Conservation (phyloP, 2,329 filamentous ascomycete species). For the Pleomassaria siparia region DNA sequence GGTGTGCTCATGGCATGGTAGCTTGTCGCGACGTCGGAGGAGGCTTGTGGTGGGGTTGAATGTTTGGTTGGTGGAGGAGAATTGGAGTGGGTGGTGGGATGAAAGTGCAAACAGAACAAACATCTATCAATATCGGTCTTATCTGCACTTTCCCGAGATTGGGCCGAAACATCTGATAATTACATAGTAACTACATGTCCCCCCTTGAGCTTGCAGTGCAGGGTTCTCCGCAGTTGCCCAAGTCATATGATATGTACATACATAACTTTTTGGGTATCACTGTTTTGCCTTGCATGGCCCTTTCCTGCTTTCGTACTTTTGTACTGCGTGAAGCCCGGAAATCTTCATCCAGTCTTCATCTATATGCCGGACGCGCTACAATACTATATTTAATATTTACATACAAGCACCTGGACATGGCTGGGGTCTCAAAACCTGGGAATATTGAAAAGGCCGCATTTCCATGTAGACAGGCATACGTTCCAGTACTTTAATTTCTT, state of each 20-base stretch:
- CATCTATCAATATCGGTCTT: constrained; percentile 7
- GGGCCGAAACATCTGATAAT: neutral
- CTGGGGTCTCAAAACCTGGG: neutral
- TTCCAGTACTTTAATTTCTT: neutral
- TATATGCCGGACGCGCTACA: constrained; percentile 1
- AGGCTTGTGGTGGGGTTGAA: neutral
- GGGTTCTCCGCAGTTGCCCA: neutral
- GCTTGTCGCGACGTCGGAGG: neutral
- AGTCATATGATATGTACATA: too few relatives aligned
- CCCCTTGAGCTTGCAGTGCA: neutral
- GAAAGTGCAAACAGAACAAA: constrained; percentile 11
- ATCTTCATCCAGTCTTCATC: constrained; percentile 2
- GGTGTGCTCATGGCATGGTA: constrained; percentile 8
- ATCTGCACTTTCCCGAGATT: neutral
- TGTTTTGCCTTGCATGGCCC: too few relatives aligned
- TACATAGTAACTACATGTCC: neutral
- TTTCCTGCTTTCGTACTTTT: too few relatives aligned
- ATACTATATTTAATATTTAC: too few relatives aligned
- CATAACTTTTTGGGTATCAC: too few relatives aligned
- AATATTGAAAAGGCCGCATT: neutral
- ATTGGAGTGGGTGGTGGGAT: neutral
- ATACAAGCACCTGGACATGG: neutral
- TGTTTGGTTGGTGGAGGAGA: neutral
- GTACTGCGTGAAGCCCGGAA: too few relatives aligned
- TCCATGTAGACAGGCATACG: neutral